Percentiles rank a stretch among this genome's conserved stretches.
phyloP scores from a whole-genome alignment of 371 early-diverging fungal species.

The Smittium culicis region DNA sequence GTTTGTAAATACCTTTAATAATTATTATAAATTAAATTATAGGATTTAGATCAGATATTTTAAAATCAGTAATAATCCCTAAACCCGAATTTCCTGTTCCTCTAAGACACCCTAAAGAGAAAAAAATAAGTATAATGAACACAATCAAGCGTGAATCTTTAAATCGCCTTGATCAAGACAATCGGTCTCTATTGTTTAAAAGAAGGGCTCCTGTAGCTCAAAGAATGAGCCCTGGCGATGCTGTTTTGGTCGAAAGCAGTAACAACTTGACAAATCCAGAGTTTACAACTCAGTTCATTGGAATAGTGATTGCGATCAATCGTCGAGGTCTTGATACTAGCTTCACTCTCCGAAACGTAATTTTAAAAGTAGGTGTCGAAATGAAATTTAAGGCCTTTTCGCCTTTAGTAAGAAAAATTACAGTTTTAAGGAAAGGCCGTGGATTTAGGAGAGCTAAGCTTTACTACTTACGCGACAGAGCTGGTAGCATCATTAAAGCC shows the following conservation, averaged over 20 bases:
- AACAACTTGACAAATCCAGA: constrained; percentile 51
- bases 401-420: constrained; percentile 65
- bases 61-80: constrained; percentile 18
- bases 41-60: neutral
- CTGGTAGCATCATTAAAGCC: constrained; percentile 44
- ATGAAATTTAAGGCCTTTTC: constrained; percentile 62
- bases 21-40: no score
- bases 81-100: constrained; percentile 24
- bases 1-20: no score
- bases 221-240: constrained; percentile 44
- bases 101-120: constrained; percentile 30
- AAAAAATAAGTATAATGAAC: constrained; percentile 53
- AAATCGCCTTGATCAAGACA: constrained; percentile 42
- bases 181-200: constrained; percentile 28
- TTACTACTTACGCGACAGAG: constrained; percentile 63
- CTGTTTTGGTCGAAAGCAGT: constrained; percentile 55
- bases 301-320: constrained; percentile 65
- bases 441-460: constrained; percentile 63
- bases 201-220: constrained; percentile 23
- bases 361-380: constrained; percentile 71
- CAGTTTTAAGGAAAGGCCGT: constrained; percentile 48
- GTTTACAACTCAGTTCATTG: constrained; percentile 49
- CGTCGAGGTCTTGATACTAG: constrained; percentile 61
- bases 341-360: constrained; percentile 65
- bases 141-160: constrained; percentile 44